Conservation (phyloP, 192 early-diverging fungal genomes). For the Backusella tarrabulga region DNA sequence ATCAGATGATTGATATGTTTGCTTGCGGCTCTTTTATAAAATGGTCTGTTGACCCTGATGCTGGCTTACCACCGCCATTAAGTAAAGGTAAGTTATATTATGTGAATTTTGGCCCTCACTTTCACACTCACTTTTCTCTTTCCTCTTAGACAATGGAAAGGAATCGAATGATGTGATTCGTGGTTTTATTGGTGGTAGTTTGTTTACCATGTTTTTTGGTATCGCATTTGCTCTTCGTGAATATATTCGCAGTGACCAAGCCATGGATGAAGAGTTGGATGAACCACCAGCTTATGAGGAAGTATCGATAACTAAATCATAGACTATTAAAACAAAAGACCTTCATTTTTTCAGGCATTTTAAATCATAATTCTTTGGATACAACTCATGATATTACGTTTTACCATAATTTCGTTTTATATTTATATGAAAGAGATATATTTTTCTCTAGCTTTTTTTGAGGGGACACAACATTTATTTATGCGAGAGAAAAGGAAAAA, state of each 20-base stretch:
- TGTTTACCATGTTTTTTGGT: slow-evolving; percentile 25
- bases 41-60: slow-evolving; percentile 40
- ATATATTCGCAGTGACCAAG: slow-evolving; percentile 5
- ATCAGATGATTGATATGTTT: slow-evolving; percentile 59
- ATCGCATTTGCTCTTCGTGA: slow-evolving; percentile 24
- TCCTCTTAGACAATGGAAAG: not conserved
- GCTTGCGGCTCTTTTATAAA: slow-evolving; percentile 38
- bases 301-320: not conserved
- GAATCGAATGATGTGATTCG: slow-evolving; percentile 26
- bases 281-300: not conserved
- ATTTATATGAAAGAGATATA: no score
- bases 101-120: not conserved
- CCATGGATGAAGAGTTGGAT: not conserved
- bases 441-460: no score
- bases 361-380: no score
- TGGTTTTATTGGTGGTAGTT: slow-evolving; percentile 17
- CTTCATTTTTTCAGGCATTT: no score
- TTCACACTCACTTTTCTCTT: not conserved
- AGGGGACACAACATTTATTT: no score
- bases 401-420: no score
- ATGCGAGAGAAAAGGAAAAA: not conserved
- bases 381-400: no score
- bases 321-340: not conserved
- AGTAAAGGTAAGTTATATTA: not conserved
- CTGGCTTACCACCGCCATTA: slow-evolving; percentile 15